phyloP scores from a whole-genome alignment of 2,329 filamentous ascomycete genomes.

The Sphaerulina musiva region DNA sequence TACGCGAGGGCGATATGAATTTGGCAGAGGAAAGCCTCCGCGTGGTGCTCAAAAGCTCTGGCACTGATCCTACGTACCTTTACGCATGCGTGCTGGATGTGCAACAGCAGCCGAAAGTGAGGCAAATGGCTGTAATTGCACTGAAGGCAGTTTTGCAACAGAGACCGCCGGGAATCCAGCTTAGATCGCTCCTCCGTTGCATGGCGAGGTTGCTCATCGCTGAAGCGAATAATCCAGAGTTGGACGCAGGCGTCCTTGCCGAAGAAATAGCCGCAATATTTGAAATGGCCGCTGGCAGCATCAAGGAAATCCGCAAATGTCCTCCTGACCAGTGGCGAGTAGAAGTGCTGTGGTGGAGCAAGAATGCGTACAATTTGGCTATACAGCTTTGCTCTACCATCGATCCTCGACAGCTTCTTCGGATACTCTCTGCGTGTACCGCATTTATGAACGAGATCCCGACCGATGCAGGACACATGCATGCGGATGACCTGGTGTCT shows the following conservation, averaged over 20 bases:
- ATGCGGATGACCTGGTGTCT: slow-evolving; percentile 31
- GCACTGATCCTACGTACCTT: slow-evolving; percentile 56
- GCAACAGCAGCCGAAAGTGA: slow-evolving; percentile 55
- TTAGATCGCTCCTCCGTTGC: slow-evolving; percentile 59
- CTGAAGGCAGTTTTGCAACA: slow-evolving; percentile 56
- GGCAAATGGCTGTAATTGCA: slow-evolving; percentile 51
- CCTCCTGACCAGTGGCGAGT: slow-evolving; percentile 40
- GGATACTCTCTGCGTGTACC: slow-evolving; percentile 47
- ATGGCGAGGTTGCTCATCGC: slow-evolving; percentile 42
- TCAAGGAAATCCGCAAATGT: slow-evolving; percentile 36
- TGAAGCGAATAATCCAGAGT: slow-evolving; percentile 36
- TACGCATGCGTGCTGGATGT: slow-evolving; percentile 78
- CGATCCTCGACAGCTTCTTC: slow-evolving; percentile 48
- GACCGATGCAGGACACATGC: slow-evolving; percentile 11
- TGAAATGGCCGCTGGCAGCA: slow-evolving; percentile 44
- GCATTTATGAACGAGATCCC: slow-evolving; percentile 28
- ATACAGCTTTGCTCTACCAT: slow-evolving; percentile 57
- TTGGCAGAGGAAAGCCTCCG: slow-evolving; percentile 58
- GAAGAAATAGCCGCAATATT: slow-evolving; percentile 52
- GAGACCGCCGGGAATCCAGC: slow-evolving; percentile 48
- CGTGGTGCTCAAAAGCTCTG: slow-evolving; percentile 48
- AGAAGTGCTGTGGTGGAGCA: slow-evolving; percentile 79
- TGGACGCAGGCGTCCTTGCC: slow-evolving; percentile 26
- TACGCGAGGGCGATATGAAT: slow-evolving; percentile 33
- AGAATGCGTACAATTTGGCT: slow-evolving; percentile 72